Evolutionary conservation across 1,139 yeast genomes (phyloP).

Genomic region (Magnusiomyces sp.): DNA sequence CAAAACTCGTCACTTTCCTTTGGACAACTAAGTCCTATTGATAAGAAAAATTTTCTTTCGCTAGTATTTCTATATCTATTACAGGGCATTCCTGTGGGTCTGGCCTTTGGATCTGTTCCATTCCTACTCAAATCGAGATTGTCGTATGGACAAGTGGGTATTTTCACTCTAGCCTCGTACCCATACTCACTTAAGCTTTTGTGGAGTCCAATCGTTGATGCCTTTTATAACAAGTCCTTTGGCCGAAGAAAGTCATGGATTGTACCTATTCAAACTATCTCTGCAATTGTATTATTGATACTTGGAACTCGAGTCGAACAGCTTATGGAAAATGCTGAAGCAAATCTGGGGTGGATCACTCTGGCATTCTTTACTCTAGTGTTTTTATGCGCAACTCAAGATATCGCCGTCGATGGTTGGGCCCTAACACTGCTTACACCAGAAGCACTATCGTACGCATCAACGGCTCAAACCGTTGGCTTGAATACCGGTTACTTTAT

Average conservation of each 20-base stretch:
- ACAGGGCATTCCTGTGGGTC: constrained; percentile 94
- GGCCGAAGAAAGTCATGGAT: constrained; percentile 95
- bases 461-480: constrained; percentile 96
- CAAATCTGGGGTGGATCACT: constrained; percentile 49
- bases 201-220: constrained; percentile 96
- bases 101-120: constrained; percentile 95
- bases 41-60: constrained; percentile 57
- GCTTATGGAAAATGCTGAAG: constrained; percentile 48
- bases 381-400: constrained; percentile 92
- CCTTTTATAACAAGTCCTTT: constrained; percentile 53
- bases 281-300: constrained; percentile 57
- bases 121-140: constrained; percentile 74
- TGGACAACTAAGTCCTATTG: constrained; percentile 24
- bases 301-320: constrained; percentile 55
- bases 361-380: constrained; percentile 65
- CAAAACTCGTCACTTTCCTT: constrained; percentile 11
- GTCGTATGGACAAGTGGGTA: constrained; percentile 83
- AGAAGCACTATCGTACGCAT: constrained; percentile 80
- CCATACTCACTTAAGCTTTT: constrained; percentile 86
- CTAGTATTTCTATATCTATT: constrained; percentile 66
- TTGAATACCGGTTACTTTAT: constrained; percentile 87
- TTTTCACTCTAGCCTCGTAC: constrained; percentile 85
- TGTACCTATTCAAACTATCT: constrained; percentile 75
- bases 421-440: constrained; percentile 80
- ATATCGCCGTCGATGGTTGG: constrained; percentile 99